Evolutionary conservation across 2,329 filamentous ascomycete species (phyloP).

Genomic region (Mycosphaerella sp.): DNA sequence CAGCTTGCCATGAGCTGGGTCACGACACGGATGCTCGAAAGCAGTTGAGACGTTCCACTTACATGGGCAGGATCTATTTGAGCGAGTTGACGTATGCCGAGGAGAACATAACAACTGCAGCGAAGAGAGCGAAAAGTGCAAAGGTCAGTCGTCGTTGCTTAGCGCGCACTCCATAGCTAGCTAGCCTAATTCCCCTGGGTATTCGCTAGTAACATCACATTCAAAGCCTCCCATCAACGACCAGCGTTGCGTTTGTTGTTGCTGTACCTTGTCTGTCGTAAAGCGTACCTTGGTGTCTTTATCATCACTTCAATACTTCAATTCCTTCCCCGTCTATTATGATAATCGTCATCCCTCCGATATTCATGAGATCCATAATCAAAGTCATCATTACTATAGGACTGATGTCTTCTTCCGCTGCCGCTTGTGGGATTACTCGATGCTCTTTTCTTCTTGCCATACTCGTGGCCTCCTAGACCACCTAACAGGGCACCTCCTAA

Average conservation of each 20-base stretch:
- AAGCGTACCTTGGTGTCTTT: background rate
- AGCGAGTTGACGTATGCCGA: no score
- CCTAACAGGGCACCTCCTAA: slow-evolving; percentile 38
- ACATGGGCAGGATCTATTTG: no score
- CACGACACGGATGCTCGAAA: background rate
- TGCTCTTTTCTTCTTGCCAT: slow-evolving; percentile 31
- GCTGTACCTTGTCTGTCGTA: no score
- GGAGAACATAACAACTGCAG: no score
- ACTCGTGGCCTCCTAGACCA: slow-evolving; percentile 40
- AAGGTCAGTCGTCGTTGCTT: no score
- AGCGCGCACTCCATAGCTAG: no score
- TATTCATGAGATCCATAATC: slow-evolving; percentile 13
- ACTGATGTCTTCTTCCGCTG: slow-evolving; percentile 8
- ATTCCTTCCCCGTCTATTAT: slow-evolving; percentile 20
- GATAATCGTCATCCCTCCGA: slow-evolving; percentile 14
- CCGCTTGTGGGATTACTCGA: slow-evolving; percentile 16
- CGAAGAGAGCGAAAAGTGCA: no score
- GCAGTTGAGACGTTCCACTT: no score
- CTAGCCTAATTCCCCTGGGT: background rate
- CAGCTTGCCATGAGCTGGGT: background rate
- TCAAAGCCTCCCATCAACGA: slow-evolving; percentile 1
- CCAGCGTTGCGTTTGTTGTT: slow-evolving; percentile 9
- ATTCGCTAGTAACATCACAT: background rate
- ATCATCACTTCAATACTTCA: background rate
- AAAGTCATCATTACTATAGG: slow-evolving; percentile 16